phyloP scores from a whole-genome alignment of 345 rosid genomes.

The Heritiera littoralis region DNA sequence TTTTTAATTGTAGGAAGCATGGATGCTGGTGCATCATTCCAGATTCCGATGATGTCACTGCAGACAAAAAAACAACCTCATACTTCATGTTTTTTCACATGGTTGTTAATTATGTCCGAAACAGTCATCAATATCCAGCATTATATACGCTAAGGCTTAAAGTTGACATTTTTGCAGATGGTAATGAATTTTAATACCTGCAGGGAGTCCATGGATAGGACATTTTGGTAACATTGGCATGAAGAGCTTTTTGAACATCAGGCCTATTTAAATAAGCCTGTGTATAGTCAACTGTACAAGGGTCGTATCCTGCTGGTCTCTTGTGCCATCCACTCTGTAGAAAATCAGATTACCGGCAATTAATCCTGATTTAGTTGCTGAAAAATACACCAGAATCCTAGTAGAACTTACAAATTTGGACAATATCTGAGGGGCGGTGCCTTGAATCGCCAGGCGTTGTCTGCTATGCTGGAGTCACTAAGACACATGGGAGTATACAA shows the following conservation, averaged over 20 bases:
- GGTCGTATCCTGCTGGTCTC: constrained; percentile 72
- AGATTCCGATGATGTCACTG: constrained; percentile 46
- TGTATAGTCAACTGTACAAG: constrained; percentile 57
- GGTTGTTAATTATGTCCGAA: not conserved
- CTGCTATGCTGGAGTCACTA: constrained; percentile 27
- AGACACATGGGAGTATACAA: constrained; percentile 57
- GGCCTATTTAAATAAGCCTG: constrained; percentile 60
- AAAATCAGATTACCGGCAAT: not conserved
- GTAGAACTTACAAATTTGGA: constrained; percentile 46
- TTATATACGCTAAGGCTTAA: not conserved
- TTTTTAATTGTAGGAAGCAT: constrained; percentile 67
- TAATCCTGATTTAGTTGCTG: not conserved
- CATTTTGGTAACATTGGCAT: constrained; percentile 63
- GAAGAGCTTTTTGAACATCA: constrained; percentile 77
- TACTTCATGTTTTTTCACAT: constrained; percentile 9
- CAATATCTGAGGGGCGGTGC: constrained; percentile 44
- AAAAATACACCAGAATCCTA: not conserved
- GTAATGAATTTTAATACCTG: constrained; percentile 43
- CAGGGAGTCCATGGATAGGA: constrained; percentile 79
- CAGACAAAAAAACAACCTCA: not conserved
- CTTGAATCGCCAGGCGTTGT: constrained; percentile 32
- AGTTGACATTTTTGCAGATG: not conserved
- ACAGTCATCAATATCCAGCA: not conserved
- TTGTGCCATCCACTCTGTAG: constrained; percentile 52
- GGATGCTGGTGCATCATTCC: constrained; percentile 70